A percentile compares a stretch with the other conserved stretches of the same genome.
These are phyloP conservation scores for Cupressus sempervirens DNA, from an alignment of 75 land plant species.

Conservation along the genomic window DNA sequence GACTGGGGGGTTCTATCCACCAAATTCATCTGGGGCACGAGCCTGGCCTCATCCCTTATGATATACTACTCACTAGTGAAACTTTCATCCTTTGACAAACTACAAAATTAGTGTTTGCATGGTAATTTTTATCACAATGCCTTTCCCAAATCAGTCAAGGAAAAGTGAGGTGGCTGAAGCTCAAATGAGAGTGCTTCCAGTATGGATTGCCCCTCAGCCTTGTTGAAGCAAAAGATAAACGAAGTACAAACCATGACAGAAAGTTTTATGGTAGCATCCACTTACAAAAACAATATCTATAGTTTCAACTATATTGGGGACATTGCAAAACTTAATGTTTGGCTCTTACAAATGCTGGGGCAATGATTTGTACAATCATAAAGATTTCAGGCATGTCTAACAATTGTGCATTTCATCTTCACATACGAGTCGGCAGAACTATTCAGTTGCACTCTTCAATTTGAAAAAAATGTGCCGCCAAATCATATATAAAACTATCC, in stretches of 20 bases:
- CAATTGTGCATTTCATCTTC: not conserved
- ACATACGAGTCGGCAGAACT: not conserved
- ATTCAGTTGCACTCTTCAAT: not conserved
- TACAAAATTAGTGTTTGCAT: not conserved
- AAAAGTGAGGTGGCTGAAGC: not conserved
- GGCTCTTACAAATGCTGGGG: not conserved
- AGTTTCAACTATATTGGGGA: not conserved
- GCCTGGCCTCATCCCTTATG: no score
- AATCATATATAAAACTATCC: not conserved
- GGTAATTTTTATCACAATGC: not conserved
- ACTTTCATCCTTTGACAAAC: not conserved
- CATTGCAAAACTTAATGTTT: not conserved
- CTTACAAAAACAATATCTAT: not conserved
- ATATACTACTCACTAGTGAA: no score
- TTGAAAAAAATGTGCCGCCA: not conserved
- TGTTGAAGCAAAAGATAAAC: not conserved
- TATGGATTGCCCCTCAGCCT: not conserved
- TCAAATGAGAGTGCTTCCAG: not conserved
- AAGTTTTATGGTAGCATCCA: not conserved
- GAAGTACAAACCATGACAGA: no score
- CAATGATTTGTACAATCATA: not conserved
- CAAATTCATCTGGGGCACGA: no score
- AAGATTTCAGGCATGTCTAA: not conserved
- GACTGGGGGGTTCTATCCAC: no score
- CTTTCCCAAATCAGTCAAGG: not conserved